These are phyloP conservation scores for Oropetium thomaeum DNA, from an alignment of 176 grass and related monocot species.

Conservation along the genomic window DNA sequence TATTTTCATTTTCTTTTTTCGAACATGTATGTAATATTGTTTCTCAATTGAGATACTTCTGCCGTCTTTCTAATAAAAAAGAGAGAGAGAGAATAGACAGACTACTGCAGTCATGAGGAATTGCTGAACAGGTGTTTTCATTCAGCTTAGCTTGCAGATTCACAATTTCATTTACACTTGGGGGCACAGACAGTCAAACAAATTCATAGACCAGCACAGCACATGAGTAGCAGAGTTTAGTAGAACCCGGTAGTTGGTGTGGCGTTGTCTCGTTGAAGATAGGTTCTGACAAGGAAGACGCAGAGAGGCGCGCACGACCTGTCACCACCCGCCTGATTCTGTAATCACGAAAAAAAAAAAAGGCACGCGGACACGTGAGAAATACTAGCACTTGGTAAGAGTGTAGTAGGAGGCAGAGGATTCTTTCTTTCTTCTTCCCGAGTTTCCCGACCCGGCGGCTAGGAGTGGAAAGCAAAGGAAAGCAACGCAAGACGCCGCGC, in stretches of 20 bases:
- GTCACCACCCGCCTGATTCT: constrained; percentile 33
- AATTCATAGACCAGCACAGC: constrained; percentile 6
- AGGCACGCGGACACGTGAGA: constrained; percentile 48
- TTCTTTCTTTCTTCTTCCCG: no score
- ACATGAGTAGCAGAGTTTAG: constrained; percentile 17
- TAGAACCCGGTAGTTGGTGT: constrained; percentile 32
- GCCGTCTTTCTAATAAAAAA: no score
- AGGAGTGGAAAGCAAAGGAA: no score
- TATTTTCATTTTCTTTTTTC: background rate
- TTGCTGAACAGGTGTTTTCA: background rate
- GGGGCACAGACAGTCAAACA: background rate
- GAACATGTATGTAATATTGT: background rate
- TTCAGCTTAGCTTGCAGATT: background rate
- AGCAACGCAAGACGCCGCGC: constrained; percentile 11
- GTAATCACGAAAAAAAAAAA: no score
- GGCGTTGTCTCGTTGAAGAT: constrained; percentile 29
- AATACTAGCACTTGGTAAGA: no score
- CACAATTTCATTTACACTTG: background rate
- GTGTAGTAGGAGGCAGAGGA: background rate
- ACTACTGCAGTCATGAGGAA: no score
- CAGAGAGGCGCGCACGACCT: constrained; percentile 13
- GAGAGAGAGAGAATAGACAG: no score
- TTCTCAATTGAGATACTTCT: background rate
- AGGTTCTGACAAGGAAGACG: constrained; percentile 14
- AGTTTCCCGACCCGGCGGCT: no score